Base-by-base conservation (phyloP, 2,329 filamentous ascomycete genomes). In the Camillea tinctor region DNA sequence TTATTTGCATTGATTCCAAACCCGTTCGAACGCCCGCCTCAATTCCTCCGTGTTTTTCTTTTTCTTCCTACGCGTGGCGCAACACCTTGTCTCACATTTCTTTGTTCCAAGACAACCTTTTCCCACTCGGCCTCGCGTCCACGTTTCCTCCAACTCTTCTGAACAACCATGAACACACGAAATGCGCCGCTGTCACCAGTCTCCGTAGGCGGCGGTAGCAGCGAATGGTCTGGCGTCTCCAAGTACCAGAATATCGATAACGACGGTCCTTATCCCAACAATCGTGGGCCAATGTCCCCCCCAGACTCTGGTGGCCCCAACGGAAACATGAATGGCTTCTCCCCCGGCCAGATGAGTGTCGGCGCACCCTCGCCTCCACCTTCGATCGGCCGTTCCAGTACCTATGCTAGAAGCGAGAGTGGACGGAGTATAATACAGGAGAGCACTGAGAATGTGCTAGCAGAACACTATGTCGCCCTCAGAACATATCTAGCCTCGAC, bases 381-480 rank as follows among this genome's bases (percentile, higher is more conserved):
- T 65, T 98, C 94, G 4, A 83, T 97, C 67, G 92, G 90, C 64
- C 85, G 91, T 64, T 96, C 92, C 55, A 97, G 92, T 75, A 88
- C 90, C 73, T 92, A 88, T 80, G 79, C 86, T 72, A 75, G 86
- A 80, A 84, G 82, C 74, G 87, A 87, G 70, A 88, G 86, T 73
- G 86, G 85, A 62, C 83, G 85, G 77, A 85, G 82, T 67, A 76
- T 80, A 62, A 77, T 79, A 58, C 79, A 79, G 54, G 92, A 96
- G 67, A 78, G 82, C 58, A 81, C 83, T 62, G 86, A 89, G 56
- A 73, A 76, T 19, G 80, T 90, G 58, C 80, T 97, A 62, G 82
- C 84, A 56, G 89, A 95, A 70, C 94, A 97, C 77, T 97, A 97
- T 74, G 74, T 86, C 54, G 85, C 92, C 8, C 82, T 98, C 64